A percentile compares a stretch with the other conserved stretches of the same genome.
Conservation (phyloP, 345 rosid genomes). For the Carallia pectinifolia region DNA sequence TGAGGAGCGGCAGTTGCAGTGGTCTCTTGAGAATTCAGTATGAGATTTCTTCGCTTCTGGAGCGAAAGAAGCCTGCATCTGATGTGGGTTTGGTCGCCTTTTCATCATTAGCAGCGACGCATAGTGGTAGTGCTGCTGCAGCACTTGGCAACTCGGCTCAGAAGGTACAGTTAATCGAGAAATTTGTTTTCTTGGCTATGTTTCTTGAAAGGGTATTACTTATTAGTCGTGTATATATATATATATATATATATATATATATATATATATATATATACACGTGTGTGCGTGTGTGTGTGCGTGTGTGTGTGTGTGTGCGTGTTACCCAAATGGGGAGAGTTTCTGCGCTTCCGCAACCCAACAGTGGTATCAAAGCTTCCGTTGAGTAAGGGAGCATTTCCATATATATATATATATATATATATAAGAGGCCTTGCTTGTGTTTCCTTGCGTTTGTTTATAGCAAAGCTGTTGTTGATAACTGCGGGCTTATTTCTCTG, state of each 20-base stretch:
- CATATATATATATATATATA: no score
- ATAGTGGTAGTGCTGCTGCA: not conserved
- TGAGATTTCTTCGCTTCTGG: not conserved
- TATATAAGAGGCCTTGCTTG: no score
- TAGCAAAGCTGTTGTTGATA: no score
- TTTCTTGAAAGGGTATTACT: not conserved
- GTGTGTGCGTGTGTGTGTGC: no score
- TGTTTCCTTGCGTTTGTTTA: no score
- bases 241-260: no score
- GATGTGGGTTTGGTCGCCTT: constrained; percentile 17
- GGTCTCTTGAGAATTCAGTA: constrained; percentile 3
- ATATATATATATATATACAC: no score
- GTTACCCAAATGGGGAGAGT: no score
- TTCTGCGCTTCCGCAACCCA: no score
- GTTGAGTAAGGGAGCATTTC: no score
- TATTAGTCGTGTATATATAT: not conserved
- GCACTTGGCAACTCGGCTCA: not conserved
- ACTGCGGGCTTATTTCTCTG: constrained; percentile 7
- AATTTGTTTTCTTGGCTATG: not conserved
- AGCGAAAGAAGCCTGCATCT: constrained; percentile 8
- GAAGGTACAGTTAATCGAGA: constrained; percentile 2
- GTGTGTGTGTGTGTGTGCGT: no score
- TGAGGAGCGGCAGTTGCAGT: not conserved
- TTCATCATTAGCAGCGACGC: constrained; percentile 10
- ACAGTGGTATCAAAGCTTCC: no score